Conservation (phyloP, 768 basidiomycete genomes). For the Amanita rubescens region DNA sequence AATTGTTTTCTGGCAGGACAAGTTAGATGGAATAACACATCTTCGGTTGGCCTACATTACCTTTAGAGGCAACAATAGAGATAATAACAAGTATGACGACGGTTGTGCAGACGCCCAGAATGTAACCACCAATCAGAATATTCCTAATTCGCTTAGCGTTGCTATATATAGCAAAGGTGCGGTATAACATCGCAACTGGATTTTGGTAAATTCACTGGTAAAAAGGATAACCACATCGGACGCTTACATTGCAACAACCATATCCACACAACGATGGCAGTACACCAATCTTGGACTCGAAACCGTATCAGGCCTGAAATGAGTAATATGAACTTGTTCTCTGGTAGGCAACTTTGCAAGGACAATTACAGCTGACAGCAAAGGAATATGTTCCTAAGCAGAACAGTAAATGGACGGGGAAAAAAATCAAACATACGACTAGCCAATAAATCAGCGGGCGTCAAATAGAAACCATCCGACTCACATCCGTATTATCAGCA, state of each 20-base stretch:
- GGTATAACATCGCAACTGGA: slow-evolving; percentile 18
- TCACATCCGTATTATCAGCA: neutral
- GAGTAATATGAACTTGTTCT: neutral
- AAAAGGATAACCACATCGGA: neutral
- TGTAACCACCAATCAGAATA: slow-evolving; percentile 10
- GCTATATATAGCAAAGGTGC: slow-evolving; percentile 19
- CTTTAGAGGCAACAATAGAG: slow-evolving; percentile 8
- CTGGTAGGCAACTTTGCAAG: neutral
- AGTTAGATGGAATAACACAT: neutral
- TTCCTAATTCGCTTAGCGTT: slow-evolving; percentile 9
- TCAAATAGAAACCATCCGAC: neutral
- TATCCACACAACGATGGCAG: slow-evolving; percentile 13
- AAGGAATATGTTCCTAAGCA: neutral
- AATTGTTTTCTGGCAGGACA: neutral
- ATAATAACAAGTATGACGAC: slow-evolving; percentile 10
- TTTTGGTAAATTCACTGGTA: no score
- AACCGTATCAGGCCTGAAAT: slow-evolving; percentile 17
- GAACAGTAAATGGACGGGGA: neutral
- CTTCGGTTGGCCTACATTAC: neutral
- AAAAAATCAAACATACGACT: slow-evolving; percentile 6
- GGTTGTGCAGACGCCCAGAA: slow-evolving; percentile 14
- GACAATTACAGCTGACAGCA: neutral
- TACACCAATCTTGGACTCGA: slow-evolving; percentile 15
- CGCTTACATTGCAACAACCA: slow-evolving; percentile 24
- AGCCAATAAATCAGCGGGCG: neutral